Evolutionary conservation across 495 filamentous ascomycete species (phyloP).

Genomic region (Filosporella fistucella): DNA sequence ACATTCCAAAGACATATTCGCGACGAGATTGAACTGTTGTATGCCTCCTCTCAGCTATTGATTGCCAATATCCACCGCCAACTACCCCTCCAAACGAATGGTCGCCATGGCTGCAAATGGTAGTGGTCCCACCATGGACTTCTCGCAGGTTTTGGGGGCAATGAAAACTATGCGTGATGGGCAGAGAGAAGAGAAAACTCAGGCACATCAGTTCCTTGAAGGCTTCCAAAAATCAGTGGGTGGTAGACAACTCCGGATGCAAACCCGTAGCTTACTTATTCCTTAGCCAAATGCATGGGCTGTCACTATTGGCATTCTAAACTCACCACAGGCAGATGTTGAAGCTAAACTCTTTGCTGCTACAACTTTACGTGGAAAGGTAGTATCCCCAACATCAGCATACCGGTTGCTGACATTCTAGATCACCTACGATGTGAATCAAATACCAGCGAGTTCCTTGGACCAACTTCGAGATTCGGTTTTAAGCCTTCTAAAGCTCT

Average conservation of each 20-base stretch:
- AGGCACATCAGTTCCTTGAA: slow-evolving; percentile 86
- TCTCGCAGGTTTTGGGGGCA: slow-evolving; percentile 80
- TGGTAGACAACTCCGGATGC: no score
- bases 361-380: slow-evolving; percentile 96
- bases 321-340: slow-evolving; percentile 65
- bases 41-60: slow-evolving; percentile 4
- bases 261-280: slow-evolving; percentile 14
- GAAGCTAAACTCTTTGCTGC: slow-evolving; percentile 94
- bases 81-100: slow-evolving; percentile 24
- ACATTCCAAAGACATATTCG: neutral
- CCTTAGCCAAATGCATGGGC: slow-evolving; percentile 85
- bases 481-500: slow-evolving; percentile 70
- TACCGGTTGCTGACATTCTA: slow-evolving; percentile 26
- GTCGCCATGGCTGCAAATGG: slow-evolving; percentile 39
- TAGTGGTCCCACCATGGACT: slow-evolving; percentile 56
- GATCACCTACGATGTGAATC: slow-evolving; percentile 82
- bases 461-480: slow-evolving; percentile 76
- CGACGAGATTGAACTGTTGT: neutral
- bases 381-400: slow-evolving; percentile 34
- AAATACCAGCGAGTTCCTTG: slow-evolving; percentile 73
- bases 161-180: slow-evolving; percentile 88
- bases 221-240: slow-evolving; percentile 97
- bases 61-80: no score
- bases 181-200: slow-evolving; percentile 76
- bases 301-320: slow-evolving; percentile 77